Evolutionary conservation across 140 eudicot genomes (phyloP).

Genomic region (Cichorium intybus): DNA sequence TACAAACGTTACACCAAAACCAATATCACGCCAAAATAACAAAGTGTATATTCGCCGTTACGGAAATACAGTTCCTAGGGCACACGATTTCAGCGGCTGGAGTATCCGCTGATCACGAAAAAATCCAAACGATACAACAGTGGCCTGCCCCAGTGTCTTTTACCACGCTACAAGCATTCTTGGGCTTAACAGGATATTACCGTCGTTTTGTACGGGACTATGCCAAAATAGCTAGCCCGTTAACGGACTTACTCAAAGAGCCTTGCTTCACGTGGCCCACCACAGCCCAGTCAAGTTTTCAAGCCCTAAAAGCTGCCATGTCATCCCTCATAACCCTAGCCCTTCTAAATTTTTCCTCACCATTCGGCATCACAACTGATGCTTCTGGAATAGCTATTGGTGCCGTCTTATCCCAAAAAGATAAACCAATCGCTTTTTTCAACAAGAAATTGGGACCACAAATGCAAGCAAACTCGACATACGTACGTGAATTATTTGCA

Average conservation of each 20-base stretch:
- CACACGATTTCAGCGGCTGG: background rate
- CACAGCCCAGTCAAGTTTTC: background rate
- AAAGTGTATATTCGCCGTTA: background rate
- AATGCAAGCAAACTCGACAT: background rate
- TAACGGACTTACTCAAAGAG: background rate
- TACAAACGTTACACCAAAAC: background rate
- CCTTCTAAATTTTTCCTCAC: background rate
- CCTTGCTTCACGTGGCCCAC: background rate
- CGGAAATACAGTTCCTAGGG: background rate
- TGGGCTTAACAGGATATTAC: conserved; percentile 14
- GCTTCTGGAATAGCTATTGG: background rate
- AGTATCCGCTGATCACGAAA: background rate
- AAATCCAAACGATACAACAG: background rate
- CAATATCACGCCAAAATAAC: background rate
- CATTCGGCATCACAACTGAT: background rate
- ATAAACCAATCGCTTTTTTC: background rate
- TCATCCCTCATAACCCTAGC: background rate
- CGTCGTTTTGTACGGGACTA: background rate
- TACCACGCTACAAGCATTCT: background rate
- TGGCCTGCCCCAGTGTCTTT: conserved; percentile 4
- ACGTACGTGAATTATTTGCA: background rate
- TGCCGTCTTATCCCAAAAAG: background rate
- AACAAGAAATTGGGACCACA: background rate
- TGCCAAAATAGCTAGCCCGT: background rate
- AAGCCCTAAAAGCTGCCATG: background rate